phyloP scores from a whole-genome alignment of 192 early-diverging fungal genomes.

The Endogone sp. region DNA sequence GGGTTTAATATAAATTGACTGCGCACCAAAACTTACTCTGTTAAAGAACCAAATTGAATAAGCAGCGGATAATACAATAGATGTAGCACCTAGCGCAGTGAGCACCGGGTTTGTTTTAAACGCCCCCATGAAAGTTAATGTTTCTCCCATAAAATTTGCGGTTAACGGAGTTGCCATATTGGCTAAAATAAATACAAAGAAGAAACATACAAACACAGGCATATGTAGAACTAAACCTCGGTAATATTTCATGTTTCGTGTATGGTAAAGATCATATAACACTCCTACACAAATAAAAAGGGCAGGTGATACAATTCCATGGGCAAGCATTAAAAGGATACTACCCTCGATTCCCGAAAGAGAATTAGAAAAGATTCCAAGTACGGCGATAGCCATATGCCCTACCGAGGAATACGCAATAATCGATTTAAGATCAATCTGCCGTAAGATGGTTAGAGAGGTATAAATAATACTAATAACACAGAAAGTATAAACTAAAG shows the following conservation, averaged over 20 bases:
- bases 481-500: constrained; percentile 63
- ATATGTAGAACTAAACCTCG: constrained; percentile 57
- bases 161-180: constrained; percentile 65
- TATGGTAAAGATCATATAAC: constrained; percentile 69
- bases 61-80: constrained; percentile 58
- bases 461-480: constrained; percentile 71
- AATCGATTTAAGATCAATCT: constrained; percentile 72
- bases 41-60: constrained; percentile 53
- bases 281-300: constrained; percentile 68
- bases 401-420: constrained; percentile 69
- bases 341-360: constrained; percentile 59
- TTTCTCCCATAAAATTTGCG: constrained; percentile 69
- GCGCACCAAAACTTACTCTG: constrained; percentile 10
- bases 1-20: constrained; percentile 7
- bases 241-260: constrained; percentile 70
- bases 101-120: constrained; percentile 61
- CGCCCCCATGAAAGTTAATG: constrained; percentile 58
- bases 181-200: constrained; percentile 64
- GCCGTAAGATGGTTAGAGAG: constrained; percentile 66
- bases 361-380: constrained; percentile 70
- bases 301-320: constrained; percentile 67
- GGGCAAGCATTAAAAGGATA: constrained; percentile 60
- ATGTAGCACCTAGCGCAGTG: constrained; percentile 53
- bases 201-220: constrained; percentile 53
- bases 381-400: constrained; percentile 66